Conservation (phyloP, 345 rosid genomes). For the Physaria fendleri region DNA sequence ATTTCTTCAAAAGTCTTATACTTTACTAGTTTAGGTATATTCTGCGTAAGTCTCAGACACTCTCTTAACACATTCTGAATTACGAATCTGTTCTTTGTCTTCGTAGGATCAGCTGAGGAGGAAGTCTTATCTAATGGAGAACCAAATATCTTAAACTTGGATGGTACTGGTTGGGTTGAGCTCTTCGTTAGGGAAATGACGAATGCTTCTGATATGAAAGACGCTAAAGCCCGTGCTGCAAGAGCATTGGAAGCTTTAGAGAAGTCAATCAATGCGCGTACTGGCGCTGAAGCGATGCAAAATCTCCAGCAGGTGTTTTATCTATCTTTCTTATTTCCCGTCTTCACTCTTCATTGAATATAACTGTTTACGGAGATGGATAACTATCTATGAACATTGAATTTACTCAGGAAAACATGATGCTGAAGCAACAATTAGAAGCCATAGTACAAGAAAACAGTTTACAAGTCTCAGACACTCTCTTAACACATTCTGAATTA, state of each 20-base stretch:
- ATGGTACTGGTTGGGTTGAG: conserved; percentile 78
- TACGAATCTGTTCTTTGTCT: not conserved
- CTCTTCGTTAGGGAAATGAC: conserved; percentile 70
- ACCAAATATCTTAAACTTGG: conserved; percentile 33
- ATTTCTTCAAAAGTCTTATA: not conserved
- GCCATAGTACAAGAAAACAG: conserved; percentile 62
- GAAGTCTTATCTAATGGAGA: conserved; percentile 32
- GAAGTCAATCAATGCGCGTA: conserved; percentile 61
- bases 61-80: not conserved
- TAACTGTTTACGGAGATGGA: not conserved
- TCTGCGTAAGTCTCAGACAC: not conserved
- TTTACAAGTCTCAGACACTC: not conserved
- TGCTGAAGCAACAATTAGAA: conserved; percentile 68
- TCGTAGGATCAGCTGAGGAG: conserved; percentile 21
- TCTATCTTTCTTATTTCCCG: not conserved
- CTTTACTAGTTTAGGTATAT: not conserved
- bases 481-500: not conserved
- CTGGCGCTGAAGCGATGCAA: conserved; percentile 49
- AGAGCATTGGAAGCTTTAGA: conserved; percentile 70
- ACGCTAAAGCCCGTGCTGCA: conserved; percentile 79
- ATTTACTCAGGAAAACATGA: conserved; percentile 45
- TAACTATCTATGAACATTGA: not conserved
- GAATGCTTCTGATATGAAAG: conserved; percentile 64
- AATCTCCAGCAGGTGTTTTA: conserved; percentile 44
- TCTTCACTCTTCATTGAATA: not conserved